phyloP scores from a whole-genome alignment of 2,329 filamentous ascomycete species.

The Lasiodiplodia sp. region DNA sequence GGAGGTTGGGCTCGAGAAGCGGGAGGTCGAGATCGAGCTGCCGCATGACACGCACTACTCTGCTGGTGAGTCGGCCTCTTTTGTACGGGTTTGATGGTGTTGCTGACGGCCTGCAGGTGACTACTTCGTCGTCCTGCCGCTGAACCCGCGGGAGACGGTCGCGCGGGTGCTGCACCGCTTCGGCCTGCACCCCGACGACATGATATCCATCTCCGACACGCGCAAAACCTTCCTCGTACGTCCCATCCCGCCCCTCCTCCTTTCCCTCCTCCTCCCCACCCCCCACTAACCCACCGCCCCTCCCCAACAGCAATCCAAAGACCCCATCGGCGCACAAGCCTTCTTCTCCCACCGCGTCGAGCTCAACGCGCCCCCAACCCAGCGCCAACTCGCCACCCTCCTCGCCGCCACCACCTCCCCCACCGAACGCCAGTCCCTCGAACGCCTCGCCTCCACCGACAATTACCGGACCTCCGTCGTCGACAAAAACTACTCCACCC shows the following conservation, averaged over 20 bases:
- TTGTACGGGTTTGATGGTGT: neutral
- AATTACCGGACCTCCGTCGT: constrained; percentile 29
- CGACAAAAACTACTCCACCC: constrained; percentile 32
- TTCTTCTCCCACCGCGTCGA: constrained; percentile 34
- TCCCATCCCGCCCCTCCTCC: neutral
- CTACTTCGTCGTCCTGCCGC: constrained; percentile 21
- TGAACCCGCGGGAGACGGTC: neutral
- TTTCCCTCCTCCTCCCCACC: too few relatives aligned
- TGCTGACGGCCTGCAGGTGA: constrained; percentile 11
- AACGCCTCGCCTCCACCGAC: neutral
- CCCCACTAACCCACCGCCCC: neutral
- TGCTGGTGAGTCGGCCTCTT: neutral
- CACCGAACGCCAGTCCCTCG: constrained; percentile 4
- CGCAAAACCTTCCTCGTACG: constrained; percentile 32
- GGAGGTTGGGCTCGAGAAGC: constrained; percentile 32
- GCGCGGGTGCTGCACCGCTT: neutral
- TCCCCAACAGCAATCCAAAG: constrained; percentile 2
- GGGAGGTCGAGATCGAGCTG: constrained; percentile 19
- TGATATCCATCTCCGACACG: constrained; percentile 12
- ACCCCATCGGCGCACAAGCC: constrained; percentile 31
- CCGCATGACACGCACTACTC: neutral
- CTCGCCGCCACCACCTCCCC: constrained; percentile 28
- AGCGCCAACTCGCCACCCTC: constrained; percentile 34
- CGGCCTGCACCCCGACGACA: constrained; percentile 4
- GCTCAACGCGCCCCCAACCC: constrained; percentile 33